phyloP scores from a whole-genome alignment of 2,329 filamentous ascomycete species.

The Microsporum audouinii region DNA sequence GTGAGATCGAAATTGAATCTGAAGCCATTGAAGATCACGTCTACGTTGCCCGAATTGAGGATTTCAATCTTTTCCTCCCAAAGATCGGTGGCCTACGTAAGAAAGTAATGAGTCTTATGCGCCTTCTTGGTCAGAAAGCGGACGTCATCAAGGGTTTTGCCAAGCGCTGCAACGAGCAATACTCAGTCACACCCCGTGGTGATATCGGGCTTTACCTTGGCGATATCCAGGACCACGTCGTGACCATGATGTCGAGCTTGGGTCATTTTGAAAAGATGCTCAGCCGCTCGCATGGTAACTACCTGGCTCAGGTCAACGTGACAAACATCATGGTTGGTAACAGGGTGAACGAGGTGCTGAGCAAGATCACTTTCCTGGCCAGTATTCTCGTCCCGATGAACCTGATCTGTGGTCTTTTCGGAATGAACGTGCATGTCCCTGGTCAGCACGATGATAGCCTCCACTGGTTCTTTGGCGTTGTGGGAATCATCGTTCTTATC shows the following conservation, averaged over 20 bases:
- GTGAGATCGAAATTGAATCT: conserved; percentile 73
- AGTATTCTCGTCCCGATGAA: conserved; percentile 96
- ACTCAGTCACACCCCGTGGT: conserved; percentile 85
- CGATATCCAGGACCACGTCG: conserved; percentile 97
- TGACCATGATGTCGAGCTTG: conserved; percentile 97
- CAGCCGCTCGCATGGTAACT: conserved; percentile 86
- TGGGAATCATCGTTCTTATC: conserved; percentile 36
- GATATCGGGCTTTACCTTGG: conserved; percentile 94
- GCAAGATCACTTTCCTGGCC: conserved; percentile 88
- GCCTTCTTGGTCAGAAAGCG: conserved; percentile 90
- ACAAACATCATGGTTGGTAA: conserved; percentile 84
- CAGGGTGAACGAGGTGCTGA: conserved; percentile 74
- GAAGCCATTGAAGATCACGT: conserved; percentile 93
- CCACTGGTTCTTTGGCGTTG: conserved; percentile 40
- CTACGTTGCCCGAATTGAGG: conserved; percentile 80
- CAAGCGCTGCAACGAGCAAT: conserved; percentile 97
- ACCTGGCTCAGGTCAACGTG: conserved; percentile 85
- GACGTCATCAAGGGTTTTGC: conserved; percentile 96
- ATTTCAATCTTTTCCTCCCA: conserved; percentile 75
- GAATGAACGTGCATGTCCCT: conserved; percentile 42
- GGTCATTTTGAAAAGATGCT: conserved; percentile 97
- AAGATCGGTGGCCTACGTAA: conserved; percentile 85
- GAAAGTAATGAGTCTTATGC: conserved; percentile 86
- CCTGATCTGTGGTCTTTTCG: conserved; percentile 57
- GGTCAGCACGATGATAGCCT: conserved; percentile 27